Evolutionary conservation across 495 filamentous ascomycete species (phyloP), one percentile per base, ranked within the genome.

Genomic region (Penicillium longicatenatum): DNA sequence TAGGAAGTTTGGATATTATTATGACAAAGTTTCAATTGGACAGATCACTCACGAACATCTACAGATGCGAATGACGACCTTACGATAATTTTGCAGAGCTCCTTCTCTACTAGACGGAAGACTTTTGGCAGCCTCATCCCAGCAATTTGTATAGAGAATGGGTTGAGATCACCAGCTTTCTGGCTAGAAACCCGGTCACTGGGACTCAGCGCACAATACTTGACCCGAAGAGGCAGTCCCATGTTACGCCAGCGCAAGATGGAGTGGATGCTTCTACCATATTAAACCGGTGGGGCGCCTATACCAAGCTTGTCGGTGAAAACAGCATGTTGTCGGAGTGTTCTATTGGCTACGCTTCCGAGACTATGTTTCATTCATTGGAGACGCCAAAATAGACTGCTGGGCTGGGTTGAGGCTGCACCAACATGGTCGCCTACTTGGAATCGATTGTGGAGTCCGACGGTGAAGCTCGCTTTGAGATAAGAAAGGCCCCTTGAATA

Each of bases 241-340:
- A 71, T 10, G 62, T 62, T 0, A 63, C 39, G 30, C 46, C 64
- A 2, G 68, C 62, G 50, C 68, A 69, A 2, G 72, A 63, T n/a
- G 71, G 52, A 2, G 72, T 70, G 7, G 62, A 61, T 7, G 68
- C 66, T 17, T 67, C 50, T 1, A 55, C 4, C 45, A 57, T 72
- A 14, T 49, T 43, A n/a, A 74, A 54, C 17, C 48, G 52, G 16
- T 26, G 42, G 6, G 73, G 71, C 33, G 66, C 66, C 20, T 59
- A 57, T 14, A 73, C 73, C 2, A 76, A 58, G 51, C 90, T 91
- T 58, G 93, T 89, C 62, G 94, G n/a, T n/a, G n/a, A n/a, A 92
- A 43, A 96, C 83, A 55, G 88, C 90, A 53, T 88, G 87, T 60
- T 85, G 74, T 6, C 86, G 75, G 19, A 92, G 67, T 0, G 82